Percentiles rank a stretch among this genome's conserved stretches.
Conservation (phyloP, 1,284 basidiomycete genomes). For the Mycosarcoma mackinlayi region DNA sequence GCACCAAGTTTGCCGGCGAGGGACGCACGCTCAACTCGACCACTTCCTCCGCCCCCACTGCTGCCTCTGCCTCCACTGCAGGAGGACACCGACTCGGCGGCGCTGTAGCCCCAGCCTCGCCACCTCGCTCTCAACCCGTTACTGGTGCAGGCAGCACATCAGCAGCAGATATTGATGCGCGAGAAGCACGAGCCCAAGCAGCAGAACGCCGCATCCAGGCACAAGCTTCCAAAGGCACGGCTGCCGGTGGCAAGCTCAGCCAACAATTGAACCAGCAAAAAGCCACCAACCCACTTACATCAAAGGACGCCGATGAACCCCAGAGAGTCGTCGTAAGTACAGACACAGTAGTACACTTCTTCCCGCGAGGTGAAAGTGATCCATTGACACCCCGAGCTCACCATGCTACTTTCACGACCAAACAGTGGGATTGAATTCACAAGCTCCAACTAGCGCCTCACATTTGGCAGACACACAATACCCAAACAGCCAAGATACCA, state of each 20-base stretch:
- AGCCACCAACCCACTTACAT: conserved; percentile 5
- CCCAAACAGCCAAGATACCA: not conserved
- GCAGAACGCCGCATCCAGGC: conserved; percentile 31
- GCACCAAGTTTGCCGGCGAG: conserved; percentile 23
- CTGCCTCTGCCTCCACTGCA: not conserved
- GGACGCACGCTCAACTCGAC: conserved; percentile 21
- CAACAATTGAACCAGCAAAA: conserved; percentile 29
- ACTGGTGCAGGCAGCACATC: conserved; percentile 5
- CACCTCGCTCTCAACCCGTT: not conserved
- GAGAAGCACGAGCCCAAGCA: conserved; percentile 38
- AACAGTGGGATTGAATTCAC: not conserved
- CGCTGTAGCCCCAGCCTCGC: not conserved
- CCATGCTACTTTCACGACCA: no score
- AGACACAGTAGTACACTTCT: not conserved
- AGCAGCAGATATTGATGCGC: conserved; percentile 12
- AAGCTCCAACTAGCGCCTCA: not conserved
- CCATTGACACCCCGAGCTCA: no score
- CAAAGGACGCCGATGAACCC: conserved; percentile 5
- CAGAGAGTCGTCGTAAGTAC: conserved; percentile 40
- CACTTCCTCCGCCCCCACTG: not conserved
- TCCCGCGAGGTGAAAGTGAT: no score
- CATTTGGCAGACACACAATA: not conserved
- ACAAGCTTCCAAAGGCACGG: conserved; percentile 28
- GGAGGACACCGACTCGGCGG: conserved; percentile 22
- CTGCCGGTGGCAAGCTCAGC: conserved; percentile 30